A percentile compares a stretch with the other conserved stretches of the same genome.
phyloP scores from a whole-genome alignment of 208 protist species.

The Herpetomonas tarakana region DNA sequence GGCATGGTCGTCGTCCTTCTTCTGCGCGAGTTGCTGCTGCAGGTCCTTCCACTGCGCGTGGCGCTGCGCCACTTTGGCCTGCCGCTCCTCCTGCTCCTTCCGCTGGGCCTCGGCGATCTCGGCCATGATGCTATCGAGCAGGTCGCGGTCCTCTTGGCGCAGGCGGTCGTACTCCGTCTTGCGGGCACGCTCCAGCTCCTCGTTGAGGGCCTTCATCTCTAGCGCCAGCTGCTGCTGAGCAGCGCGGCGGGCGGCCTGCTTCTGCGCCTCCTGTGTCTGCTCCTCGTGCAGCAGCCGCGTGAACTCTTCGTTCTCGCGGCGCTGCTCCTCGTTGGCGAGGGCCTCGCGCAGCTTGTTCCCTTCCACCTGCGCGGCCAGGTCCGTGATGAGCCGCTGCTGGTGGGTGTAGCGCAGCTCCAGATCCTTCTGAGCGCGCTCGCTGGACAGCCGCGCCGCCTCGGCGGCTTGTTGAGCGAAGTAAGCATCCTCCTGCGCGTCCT shows the following conservation, averaged over 20 bases:
- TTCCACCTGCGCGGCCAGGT: slow-evolving; percentile 70
- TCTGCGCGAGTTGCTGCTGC: slow-evolving; percentile 43
- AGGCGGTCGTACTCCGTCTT: slow-evolving; percentile 77
- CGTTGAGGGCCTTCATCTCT: slow-evolving; percentile 75
- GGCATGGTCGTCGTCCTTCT: slow-evolving; percentile 39
- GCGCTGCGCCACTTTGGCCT: slow-evolving; percentile 22
- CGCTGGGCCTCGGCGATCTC: slow-evolving; percentile 52
- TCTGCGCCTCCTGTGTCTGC: slow-evolving; percentile 42
- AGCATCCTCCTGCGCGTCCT: slow-evolving; percentile 44
- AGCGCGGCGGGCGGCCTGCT: slow-evolving; percentile 24
- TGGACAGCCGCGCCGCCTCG: slow-evolving; percentile 58
- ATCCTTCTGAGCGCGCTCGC: slow-evolving; percentile 59
- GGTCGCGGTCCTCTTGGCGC: slow-evolving; percentile 57
- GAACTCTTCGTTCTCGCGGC: slow-evolving; percentile 59
- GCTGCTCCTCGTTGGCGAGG: slow-evolving; percentile 26
- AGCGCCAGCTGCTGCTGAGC: slow-evolving; percentile 32
- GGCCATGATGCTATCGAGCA: slow-evolving; percentile 57
- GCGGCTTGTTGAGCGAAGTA: slow-evolving; percentile 73
- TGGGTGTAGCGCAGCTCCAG: slow-evolving; percentile 50
- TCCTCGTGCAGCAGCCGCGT: slow-evolving; percentile 71
- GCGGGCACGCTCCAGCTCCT: slow-evolving; percentile 56
- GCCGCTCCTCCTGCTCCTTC: slow-evolving; percentile 31
- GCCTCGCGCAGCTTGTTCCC: slow-evolving; percentile 58
- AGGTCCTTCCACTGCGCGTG: slow-evolving; percentile 48
- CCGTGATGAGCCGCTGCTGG: slow-evolving; percentile 32